Base-by-base conservation (phyloP, 352 stramenopile species). In the Phytopythium boreale region DNA sequence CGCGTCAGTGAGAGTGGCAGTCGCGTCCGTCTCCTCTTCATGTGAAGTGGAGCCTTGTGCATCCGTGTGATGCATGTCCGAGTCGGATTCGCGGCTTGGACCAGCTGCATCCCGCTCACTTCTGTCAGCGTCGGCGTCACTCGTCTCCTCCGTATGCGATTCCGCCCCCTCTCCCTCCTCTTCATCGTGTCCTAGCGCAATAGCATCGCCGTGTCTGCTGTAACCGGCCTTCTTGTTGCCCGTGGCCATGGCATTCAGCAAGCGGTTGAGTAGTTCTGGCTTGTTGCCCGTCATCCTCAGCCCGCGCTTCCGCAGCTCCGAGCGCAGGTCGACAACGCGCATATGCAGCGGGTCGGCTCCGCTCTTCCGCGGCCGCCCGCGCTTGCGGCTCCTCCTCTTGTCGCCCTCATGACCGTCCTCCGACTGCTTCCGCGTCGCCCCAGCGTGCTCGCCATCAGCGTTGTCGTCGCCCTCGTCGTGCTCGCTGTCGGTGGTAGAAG, bases 231-330 rank as follows among this genome's bases (percentile, higher is more conserved):
- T 71, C 2, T 74, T 70, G 22, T 84, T 64, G 27, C 83, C 76
- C 19, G 67, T 56, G 44, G 84, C 60, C 19, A 82, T 58, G 20
- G 81, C 79, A 15, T 89, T 71, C 41, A 80, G 56, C 22, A 93
- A 68, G 19, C 85, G 76, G 12, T 74, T 41, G 0, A 73, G 68
- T 9, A 93, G 67, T 44, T 74, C 72, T 0, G 74, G 72, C 69
- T 93, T 93, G 22, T 84, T 44, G 15, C 85, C 85, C 24, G 60
- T 76, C 2, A 75, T 68, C 14, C 73, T 76, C 17, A 92, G 67
- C 1, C 83, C 83, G 24, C 83, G 72, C 58, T 79, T 83, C 60
- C 82, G 88, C 31, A 93, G 56, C 50, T 90, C 82, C 0, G 53
- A 67, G 20, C 82, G 75, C 24, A 93, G 63, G 12, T 93, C 70